Base-by-base conservation (phyloP, 2,329 filamentous ascomycete species). In the Diaporthe sp. region DNA sequence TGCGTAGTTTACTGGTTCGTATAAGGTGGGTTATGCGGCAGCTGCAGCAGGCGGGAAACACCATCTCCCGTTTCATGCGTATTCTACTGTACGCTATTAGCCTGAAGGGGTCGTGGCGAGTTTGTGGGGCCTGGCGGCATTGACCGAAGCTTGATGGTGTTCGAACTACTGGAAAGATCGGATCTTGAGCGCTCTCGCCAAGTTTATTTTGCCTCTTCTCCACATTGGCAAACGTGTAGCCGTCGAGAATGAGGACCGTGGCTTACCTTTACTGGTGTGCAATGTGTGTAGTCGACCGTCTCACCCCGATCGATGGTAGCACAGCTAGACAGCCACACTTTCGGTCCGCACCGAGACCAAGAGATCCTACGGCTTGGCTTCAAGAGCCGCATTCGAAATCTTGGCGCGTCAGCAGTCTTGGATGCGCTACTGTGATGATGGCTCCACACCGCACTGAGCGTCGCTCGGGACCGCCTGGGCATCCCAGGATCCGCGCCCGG, bases 331-430 rank as follows among this genome's bases (percentile, higher is more conserved):
- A 70, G 65, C 65, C 51, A 70, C 65, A 25, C 49, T 31, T 55
- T 70, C 65, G 65, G 65, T 8, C 65, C 65, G 65, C 65, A 55
- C 65, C 65, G 65, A 55, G 34, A 70, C 49, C 65, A 70, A 70
- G 65, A 53, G 65, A 55, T 70, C 46, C 12, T n/a, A 12, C 15
- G 65, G n/a, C 65, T 70, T 70, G 65, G 65, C 65, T 55, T 53
- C 13, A 25, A 70, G 65, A 70, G 65, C 65, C 65, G 65, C 65
- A 70, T 28, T 39, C n/a, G 15, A 42, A 13, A 42, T 53, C 65
- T 65, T 34, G 61, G 61, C 60, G 4, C n/a, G 44, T 25, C 0
- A 42, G 44, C 31, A 3, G 10, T 39, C 19, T 39, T 39, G 57
- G 12, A 25, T 42, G 34, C 22, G 34, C 57, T 61, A 37, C 19